A percentile compares a stretch with the other conserved stretches of the same genome.
phyloP scores from a whole-genome alignment of 1,284 basidiomycete genomes.

The Puccinia sorghi region DNA sequence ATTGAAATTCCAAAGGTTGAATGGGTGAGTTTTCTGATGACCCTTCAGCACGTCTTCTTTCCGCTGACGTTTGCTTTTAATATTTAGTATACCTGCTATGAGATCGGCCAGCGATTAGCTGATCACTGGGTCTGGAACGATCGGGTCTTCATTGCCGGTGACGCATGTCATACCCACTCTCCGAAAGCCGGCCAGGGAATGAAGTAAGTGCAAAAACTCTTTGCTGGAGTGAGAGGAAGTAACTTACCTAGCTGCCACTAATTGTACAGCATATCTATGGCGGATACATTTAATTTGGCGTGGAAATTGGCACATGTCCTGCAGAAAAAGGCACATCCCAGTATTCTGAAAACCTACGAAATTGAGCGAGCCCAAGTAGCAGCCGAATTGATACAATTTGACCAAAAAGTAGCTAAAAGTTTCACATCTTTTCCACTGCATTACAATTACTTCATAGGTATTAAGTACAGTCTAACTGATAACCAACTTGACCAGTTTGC shows the following conservation, averaged over 20 bases:
- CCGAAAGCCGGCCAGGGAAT: slow-evolving; percentile 71
- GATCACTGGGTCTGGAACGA: slow-evolving; percentile 68
- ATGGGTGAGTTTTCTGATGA: slow-evolving; percentile 67
- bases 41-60: slow-evolving; percentile 58
- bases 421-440: not conserved
- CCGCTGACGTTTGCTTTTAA: not conserved
- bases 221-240: slow-evolving; percentile 67
- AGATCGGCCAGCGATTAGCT: slow-evolving; percentile 73
- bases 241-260: slow-evolving; percentile 61
- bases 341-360: slow-evolving; percentile 66
- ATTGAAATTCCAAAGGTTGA: slow-evolving; percentile 67
- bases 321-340: slow-evolving; percentile 68
- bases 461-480: not conserved
- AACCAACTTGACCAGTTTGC: slow-evolving; percentile 62
- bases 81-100: slow-evolving; percentile 50
- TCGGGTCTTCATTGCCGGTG: slow-evolving; percentile 76
- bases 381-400: slow-evolving; percentile 75
- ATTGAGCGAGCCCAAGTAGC: slow-evolving; percentile 64
- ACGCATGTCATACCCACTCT: slow-evolving; percentile 79
- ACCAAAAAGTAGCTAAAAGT: slow-evolving; percentile 65
- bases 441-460: not conserved
- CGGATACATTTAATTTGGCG: slow-evolving; percentile 70
- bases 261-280: slow-evolving; percentile 51
- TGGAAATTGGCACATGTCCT: slow-evolving; percentile 77
- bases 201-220: slow-evolving; percentile 35